Base-by-base conservation (phyloP, 352 stramenopile genomes). In the Pythium dissotocum region DNA sequence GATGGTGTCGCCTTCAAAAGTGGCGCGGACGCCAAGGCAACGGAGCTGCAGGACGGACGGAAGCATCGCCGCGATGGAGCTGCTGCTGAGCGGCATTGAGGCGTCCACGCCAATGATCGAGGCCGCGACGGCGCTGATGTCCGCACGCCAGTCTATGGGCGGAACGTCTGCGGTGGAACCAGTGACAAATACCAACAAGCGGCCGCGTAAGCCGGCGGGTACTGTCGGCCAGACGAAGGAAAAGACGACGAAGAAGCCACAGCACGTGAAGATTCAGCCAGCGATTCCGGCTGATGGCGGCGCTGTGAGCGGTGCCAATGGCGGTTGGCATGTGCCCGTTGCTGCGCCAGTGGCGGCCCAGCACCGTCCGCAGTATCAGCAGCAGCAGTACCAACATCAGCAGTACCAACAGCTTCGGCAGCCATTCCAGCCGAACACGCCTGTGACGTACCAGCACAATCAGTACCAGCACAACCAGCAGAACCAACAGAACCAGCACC, bases 121-220 rank as follows among this genome's bases (percentile, higher is more conserved):
- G 26, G 58, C 58, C 26, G 65, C 52, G 21, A 48, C 40, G 18
- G 59, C 53, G 58, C 52, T 71, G 1, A 46, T 71, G n/a, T 58
- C 53, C 9, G 58, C 58, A 24, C 65, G 58, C n/a, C 65, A 67
- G 32, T 57, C 52, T 13, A 30, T 30, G 36, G 24, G 35, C 2
- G n/a, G 21, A 13, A 7, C 8, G 13, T 8, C 7, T 5, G 10
- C 16, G 24, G 35, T 14, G 6, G 28, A n/a, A 36, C n/a, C n/a
- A 18, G n/a, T 24, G 52, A 36, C 5, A 35, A 26, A 18, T 30
- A 28, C 30, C 44, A 55, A 32, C 24, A 54, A 56, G 18, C 40
- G 42, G n/a, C 40, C 28, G 35, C n/a, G 61, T 12, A 46, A 60
- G 61, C 42, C 14, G 58, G 58, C 58, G 10, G 40, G 40, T 10